Base-by-base conservation (phyloP, 495 filamentous ascomycete species). In the Letharia columbiana region DNA sequence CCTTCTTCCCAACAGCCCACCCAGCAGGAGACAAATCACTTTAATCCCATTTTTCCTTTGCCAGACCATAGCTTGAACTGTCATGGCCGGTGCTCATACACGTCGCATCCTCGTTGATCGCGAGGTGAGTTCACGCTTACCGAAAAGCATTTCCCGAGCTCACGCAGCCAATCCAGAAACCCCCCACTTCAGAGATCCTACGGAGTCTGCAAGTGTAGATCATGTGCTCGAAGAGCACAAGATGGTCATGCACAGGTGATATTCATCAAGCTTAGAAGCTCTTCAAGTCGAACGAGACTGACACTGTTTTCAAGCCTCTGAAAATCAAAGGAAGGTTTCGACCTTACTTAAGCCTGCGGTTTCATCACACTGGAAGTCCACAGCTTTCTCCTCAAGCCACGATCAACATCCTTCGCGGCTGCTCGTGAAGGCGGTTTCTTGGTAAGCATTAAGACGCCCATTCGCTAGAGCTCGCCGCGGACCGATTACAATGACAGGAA, bases 341-440 rank as follows among this genome's bases (percentile, higher is more conserved):
- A 67, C 37, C 13, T 56, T 3, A 62, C 35, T 1, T 17, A 62
- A 31, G 49, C n/a, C 9, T 62, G 65, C n/a, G 60, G 13, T 40
- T 17, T 13, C 39, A 42, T 15, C 4, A 15, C 8, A 2, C 62
- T 31, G 17, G 15, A 61, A 10, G 33, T 67, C 31, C 60, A 69
- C 41, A 52, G 60, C 60, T 33, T 57, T 13, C 57, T 69, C 20
- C 2, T 69, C 12, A 63, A 60, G 12, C 35, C 50, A 8, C 64
- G 59, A 5, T 69, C 63, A 37, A 44, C 4, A 10, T 66, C 63
- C 17, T 62, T 66, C 15, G 4, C 6, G 0, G 64, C 49, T 2
- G 49, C 49, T 13, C 52, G 40, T 31, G 41, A 39, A 57, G 63
- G 63, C 9, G n/a, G 17, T 12, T 63, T 66, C 57, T 63, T 62